Conservation (phyloP, 257 asterid genomes). For the Penstemon newberryi region DNA sequence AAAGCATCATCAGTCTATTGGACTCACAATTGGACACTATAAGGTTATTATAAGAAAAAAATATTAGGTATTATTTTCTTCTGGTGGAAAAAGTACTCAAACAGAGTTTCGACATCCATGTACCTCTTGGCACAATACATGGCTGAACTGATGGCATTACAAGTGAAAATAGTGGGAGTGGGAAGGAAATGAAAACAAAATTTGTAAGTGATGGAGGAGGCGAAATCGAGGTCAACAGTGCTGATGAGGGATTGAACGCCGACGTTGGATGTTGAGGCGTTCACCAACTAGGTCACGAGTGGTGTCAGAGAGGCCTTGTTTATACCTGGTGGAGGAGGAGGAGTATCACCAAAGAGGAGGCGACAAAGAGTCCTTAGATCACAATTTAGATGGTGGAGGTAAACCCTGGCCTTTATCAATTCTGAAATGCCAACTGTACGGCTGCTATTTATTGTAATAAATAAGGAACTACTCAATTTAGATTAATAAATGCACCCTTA, state of each 20-base stretch:
- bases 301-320: conserved; percentile 71
- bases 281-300: conserved; percentile 72
- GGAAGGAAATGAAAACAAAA: conserved; percentile 57
- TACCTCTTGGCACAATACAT: conserved; percentile 76
- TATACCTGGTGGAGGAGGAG: conserved; percentile 28
- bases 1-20: conserved; percentile 64
- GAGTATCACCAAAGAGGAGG: conserved; percentile 46
- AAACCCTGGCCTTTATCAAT: not conserved
- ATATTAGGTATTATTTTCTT: conserved; percentile 62
- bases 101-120: conserved; percentile 63
- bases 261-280: conserved; percentile 82
- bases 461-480: no score
- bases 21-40: conserved; percentile 70
- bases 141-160: conserved; percentile 87
- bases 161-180: conserved; percentile 85
- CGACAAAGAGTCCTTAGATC: conserved; percentile 41
- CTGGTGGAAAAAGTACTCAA: conserved; percentile 78
- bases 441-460: no score
- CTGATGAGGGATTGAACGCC: conserved; percentile 90
- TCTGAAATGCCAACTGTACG: no score
- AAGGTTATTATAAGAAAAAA: conserved; percentile 65
- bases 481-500: no score
- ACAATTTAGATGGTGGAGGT: conserved; percentile 32
- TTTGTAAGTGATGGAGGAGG: conserved; percentile 70
- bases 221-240: conserved; percentile 77